A percentile compares a stretch with the other conserved stretches of the same genome.
These are phyloP conservation scores for Trapa incisa DNA, from an alignment of 345 rosid genomes.

Conservation along the genomic window DNA sequence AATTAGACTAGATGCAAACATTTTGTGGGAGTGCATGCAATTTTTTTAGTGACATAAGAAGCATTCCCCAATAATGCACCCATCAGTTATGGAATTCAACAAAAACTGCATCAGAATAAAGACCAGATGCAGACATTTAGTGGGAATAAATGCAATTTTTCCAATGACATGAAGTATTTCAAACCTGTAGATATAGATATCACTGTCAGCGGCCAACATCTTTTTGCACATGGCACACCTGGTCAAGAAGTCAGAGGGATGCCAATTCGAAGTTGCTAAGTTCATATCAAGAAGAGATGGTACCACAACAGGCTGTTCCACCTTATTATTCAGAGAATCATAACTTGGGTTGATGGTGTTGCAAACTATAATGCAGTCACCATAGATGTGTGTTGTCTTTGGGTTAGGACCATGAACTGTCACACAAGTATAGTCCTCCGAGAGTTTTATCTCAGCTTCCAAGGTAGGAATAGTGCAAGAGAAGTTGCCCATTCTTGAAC, in stretches of 20 bases:
- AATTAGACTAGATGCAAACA: too few species aligned
- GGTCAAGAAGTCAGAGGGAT: too few species aligned
- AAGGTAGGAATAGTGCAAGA: conserved; percentile 10
- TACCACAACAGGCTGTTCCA: conserved; percentile 6
- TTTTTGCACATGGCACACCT: conserved; percentile 30
- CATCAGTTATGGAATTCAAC: too few species aligned
- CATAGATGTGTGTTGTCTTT: conserved; percentile 43
- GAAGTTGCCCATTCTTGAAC: background rate
- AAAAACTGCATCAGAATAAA: too few species aligned
- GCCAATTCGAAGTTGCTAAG: background rate
- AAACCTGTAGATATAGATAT: conserved; percentile 28
- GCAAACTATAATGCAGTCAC: conserved; percentile 41
- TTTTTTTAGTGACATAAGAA: too few species aligned
- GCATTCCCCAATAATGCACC: background rate
- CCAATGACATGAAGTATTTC: background rate
- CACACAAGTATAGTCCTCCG: conserved; percentile 62
- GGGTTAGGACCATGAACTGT: conserved; percentile 56
- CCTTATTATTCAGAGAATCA: conserved; percentile 15
- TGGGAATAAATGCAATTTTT: too few species aligned
- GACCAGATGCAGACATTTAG: too few species aligned
- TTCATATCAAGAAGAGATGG: conserved; percentile 10
- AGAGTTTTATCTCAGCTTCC: conserved; percentile 35
- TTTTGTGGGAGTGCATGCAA: too few species aligned
- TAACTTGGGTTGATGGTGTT: conserved; percentile 24
- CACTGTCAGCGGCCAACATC: conserved; percentile 18